Evolutionary conservation across 176 grass and related monocot species (phyloP).

Genomic region (Hordeum marinum): DNA sequence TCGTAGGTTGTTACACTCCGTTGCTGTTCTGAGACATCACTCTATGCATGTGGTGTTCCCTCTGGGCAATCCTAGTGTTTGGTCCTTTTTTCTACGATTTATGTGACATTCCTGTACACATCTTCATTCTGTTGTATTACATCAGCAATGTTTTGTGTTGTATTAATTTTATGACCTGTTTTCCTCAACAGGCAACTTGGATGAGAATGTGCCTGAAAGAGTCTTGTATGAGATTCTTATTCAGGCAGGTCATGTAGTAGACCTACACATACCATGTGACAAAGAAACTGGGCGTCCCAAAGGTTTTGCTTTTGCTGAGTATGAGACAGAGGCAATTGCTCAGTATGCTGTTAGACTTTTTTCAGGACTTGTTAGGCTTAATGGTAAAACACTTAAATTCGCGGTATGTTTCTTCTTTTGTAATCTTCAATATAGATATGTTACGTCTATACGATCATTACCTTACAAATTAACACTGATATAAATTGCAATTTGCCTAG

Average conservation of each 20-base stretch:
- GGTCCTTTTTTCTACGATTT: neutral
- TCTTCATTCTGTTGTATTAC: neutral
- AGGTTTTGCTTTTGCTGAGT: constrained; percentile 93
- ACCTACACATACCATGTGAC: constrained; percentile 70
- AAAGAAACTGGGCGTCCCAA: constrained; percentile 70
- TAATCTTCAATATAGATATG: neutral
- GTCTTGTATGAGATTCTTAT: constrained; percentile 91
- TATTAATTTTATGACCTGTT: constrained; percentile 18
- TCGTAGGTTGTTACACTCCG: neutral
- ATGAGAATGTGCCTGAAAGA: constrained; percentile 80
- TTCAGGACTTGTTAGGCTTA: constrained; percentile 61
- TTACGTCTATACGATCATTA: neutral
- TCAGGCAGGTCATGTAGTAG: constrained; percentile 70
- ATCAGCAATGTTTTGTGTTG: neutral
- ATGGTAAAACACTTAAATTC: constrained; percentile 70
- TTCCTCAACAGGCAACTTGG: constrained; percentile 77
- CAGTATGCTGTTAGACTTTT: constrained; percentile 81
- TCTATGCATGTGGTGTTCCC: neutral
- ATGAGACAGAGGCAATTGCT: constrained; percentile 70
- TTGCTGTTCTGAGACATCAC: neutral
- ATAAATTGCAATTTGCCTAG: neutral
- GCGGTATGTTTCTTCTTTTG: constrained; percentile 50
- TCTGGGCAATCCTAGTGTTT: neutral
- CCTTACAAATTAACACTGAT: neutral
- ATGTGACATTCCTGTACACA: neutral